Conservation (phyloP, 805 yeast species). For the Candida morakotiae region DNA sequence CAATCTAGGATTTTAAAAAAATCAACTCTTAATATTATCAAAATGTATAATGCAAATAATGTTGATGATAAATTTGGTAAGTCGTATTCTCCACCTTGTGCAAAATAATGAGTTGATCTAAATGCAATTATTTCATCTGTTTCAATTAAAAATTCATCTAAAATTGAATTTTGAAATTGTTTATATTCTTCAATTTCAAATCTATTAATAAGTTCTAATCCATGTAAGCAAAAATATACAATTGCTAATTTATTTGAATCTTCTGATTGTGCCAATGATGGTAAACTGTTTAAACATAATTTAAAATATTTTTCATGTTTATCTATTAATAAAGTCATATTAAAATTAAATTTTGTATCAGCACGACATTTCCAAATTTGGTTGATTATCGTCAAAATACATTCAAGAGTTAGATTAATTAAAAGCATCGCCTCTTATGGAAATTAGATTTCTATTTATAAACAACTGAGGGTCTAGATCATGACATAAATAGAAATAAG, state of each 20-base stretch:
- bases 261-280: constrained; percentile 51
- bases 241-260: constrained; percentile 70
- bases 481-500: too few relatives aligned
- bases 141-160: constrained; percentile 37
- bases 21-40: constrained; percentile 48
- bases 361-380: background rate
- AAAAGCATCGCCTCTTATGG: too few relatives aligned
- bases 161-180: constrained; percentile 35
- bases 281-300: constrained; percentile 51
- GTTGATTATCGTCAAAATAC: too few relatives aligned
- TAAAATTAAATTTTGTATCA: background rate
- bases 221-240: constrained; percentile 66
- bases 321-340: constrained; percentile 14
- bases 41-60: constrained; percentile 61
- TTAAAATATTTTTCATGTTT: constrained; percentile 44
- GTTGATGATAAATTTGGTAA: constrained; percentile 71
- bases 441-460: too few relatives aligned
- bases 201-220: constrained; percentile 46
- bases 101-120: constrained; percentile 53
- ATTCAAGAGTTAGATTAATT: too few relatives aligned
- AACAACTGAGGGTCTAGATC: too few relatives aligned
- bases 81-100: constrained; percentile 39
- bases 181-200: constrained; percentile 15
- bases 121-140: constrained; percentile 41
- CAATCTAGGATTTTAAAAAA: constrained; percentile 27